Evolutionary conservation across 768 basidiomycete genomes (phyloP).

Genomic region (Pulveroboletus sp.): DNA sequence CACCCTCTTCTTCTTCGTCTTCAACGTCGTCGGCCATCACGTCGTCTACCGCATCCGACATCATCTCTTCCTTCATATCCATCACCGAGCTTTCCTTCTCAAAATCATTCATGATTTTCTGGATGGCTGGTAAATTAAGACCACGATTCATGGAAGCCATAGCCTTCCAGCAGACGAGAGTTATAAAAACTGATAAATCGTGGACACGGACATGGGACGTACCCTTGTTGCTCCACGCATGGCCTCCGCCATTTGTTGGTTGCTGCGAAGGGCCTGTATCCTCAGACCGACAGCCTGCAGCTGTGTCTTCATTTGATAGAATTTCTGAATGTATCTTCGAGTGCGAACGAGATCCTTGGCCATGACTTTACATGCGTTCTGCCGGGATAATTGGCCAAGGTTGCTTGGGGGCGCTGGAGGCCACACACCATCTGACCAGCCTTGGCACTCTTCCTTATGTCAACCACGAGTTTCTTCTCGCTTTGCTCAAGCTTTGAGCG

Average conservation of each 20-base stretch:
- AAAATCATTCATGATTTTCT: slow-evolving; percentile 96
- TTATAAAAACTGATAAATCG: background rate
- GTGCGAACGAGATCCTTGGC: slow-evolving; percentile 98
- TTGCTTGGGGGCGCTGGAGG: slow-evolving; percentile 1
- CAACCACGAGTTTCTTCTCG: slow-evolving; percentile 93
- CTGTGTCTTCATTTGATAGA: slow-evolving; percentile 98
- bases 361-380: slow-evolving; percentile 99
- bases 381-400: slow-evolving; percentile 20
- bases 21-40: slow-evolving; percentile 91
- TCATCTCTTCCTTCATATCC: slow-evolving; percentile 99
- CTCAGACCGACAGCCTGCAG: slow-evolving; percentile 92
- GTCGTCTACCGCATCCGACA: slow-evolving; percentile 97
- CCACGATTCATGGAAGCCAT: slow-evolving; percentile 98
- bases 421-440: slow-evolving; percentile 81
- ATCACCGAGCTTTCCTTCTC: slow-evolving; percentile 96
- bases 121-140: slow-evolving; percentile 90
- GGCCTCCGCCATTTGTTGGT: slow-evolving; percentile 98
- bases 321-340: slow-evolving; percentile 92
- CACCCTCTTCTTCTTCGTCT: slow-evolving; percentile 94
- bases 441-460: slow-evolving; percentile 97
- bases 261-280: slow-evolving; percentile 94
- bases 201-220: slow-evolving; percentile 28
- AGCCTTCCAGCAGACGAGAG: slow-evolving; percentile 49
- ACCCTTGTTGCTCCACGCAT: slow-evolving; percentile 98
- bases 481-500: slow-evolving; percentile 88